phyloP scores from a whole-genome alignment of 768 basidiomycete species.

The Lactarius pseudohatsudake region DNA sequence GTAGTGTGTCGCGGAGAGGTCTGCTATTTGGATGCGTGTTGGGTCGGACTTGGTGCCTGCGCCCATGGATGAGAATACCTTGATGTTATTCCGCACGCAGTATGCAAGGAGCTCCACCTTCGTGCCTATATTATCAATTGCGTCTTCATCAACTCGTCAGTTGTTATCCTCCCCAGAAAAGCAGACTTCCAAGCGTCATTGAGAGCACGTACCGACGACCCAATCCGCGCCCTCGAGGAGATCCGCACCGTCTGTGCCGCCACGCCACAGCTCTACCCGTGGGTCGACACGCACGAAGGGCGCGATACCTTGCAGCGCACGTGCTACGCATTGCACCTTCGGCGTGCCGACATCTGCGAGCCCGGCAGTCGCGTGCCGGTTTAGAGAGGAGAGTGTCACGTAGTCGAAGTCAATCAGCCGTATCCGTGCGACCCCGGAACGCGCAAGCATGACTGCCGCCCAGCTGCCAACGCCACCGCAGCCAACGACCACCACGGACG shows the following conservation, averaged over 20 bases:
- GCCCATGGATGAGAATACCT: constrained; percentile 97
- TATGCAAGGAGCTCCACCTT: constrained; percentile 93
- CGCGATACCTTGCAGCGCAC: constrained; percentile 66
- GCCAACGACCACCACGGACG: constrained; percentile 85
- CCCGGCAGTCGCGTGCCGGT: constrained; percentile 88
- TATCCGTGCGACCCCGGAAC: constrained; percentile 82
- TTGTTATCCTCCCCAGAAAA: constrained; percentile 19
- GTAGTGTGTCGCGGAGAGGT: constrained; percentile 89
- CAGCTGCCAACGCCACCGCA: constrained; percentile 97
- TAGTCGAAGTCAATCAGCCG: constrained; percentile 94
- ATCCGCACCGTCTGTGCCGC: constrained; percentile 64
- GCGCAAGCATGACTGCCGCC: constrained; percentile 89
- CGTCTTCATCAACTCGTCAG: constrained; percentile 50
- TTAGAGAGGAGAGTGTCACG: constrained; percentile 91
- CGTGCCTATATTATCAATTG: constrained; percentile 96
- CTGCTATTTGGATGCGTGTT: constrained; percentile 91
- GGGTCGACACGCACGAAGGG: constrained; percentile 88
- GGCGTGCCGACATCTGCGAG: constrained; percentile 91
- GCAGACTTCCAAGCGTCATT: background rate
- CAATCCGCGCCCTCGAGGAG: constrained; percentile 86
- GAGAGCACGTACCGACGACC: constrained; percentile 70
- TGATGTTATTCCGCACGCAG: constrained; percentile 77
- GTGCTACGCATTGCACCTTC: constrained; percentile 80
- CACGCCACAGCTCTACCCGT: constrained; percentile 81
- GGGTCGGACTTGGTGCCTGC: constrained; percentile 94